Evolutionary conservation across 1,139 yeast genomes (phyloP).

Genomic region (Nematodospora anomalae): DNA sequence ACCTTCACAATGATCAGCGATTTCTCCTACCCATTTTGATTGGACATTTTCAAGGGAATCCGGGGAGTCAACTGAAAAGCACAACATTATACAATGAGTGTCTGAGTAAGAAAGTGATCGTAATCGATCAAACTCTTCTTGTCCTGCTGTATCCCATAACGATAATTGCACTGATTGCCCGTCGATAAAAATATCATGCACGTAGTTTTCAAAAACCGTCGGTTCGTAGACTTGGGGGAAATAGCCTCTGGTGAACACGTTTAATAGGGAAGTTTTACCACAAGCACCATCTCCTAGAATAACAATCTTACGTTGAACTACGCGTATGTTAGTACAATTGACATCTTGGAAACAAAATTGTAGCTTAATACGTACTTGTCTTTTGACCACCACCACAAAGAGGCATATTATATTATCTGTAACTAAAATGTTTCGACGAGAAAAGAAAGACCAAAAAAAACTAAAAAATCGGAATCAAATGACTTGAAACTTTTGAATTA

Average conservation of each 20-base stretch:
- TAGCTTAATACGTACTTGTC: constrained; percentile 47
- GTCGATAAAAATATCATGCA: constrained; percentile 94
- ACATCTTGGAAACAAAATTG: constrained; percentile 1
- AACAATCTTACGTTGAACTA: constrained; percentile 85
- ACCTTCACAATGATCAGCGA: constrained; percentile 95
- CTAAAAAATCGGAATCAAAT: no score
- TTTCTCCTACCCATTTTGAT: constrained; percentile 93
- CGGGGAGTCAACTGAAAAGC: constrained; percentile 91
- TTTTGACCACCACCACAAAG: constrained; percentile 69
- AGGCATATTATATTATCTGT: constrained; percentile 44
- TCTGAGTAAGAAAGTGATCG: constrained; percentile 68
- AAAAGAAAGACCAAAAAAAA: no score
- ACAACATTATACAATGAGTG: constrained; percentile 94
- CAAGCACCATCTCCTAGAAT: constrained; percentile 97
- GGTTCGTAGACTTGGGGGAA: constrained; percentile 99
- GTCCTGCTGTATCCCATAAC: constrained; percentile 99
- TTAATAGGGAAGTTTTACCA: constrained; percentile 76
- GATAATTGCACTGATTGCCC: constrained; percentile 91
- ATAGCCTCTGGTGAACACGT: constrained; percentile 95
- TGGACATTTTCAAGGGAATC: constrained; percentile 95
- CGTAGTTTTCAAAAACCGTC: constrained; percentile 95
- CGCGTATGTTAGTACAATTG: neutral
- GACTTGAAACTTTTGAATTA: no score
- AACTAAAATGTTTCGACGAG: neutral
- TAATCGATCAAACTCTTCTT: constrained; percentile 81